Evolutionary conservation across 306 rosid genomes (phyloP), one percentile per base, ranked within the genome.

Genomic region (Cyamopsis tetragonoloba): DNA sequence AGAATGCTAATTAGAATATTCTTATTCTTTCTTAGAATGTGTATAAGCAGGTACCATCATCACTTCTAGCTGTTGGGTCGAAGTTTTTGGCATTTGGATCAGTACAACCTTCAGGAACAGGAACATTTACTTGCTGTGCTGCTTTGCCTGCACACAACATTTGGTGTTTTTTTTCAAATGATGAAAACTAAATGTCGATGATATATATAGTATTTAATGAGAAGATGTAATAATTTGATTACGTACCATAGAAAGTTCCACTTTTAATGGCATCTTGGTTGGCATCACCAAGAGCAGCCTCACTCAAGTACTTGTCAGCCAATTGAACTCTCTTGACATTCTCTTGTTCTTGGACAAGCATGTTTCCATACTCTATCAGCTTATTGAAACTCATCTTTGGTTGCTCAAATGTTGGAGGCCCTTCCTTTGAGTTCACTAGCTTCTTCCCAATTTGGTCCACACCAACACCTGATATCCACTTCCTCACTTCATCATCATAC

Each of bases 31-130:
- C 78, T 59, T 80, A 84, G 50, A 78, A n/a, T 56, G 37, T 64
- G 80, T 79, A 86, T 23, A 26, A 10, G 71, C 93, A 91, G 70
- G 73, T 81, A 41, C 96, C 95, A 80, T 91, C 91, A 62, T 91
- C 96, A 66, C 92, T 91, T 76, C 91, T 86, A 12, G 96, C 93
- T 43, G 87, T 91, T 69, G 97, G 96, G 65, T 84, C 93, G 49
- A 70, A 91, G 84, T 86, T 91, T 32, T 1, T 0, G 26, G 87
- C 97, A 72, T 12, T 84, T 59, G 70, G 92, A 78, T 91, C 92
- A 4, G 91, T 88, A 44, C 91, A 86, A 19, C 89, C 91, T 79
- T 82, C 89, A 17, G 93, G 89, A 47, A 87, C 62, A 2, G 88
- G 95, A 75, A 88, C 1, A 15, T 8, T 37, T 37, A 86, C 70